A percentile compares a stretch with the other conserved stretches of the same genome.
These are phyloP conservation scores for Tilletia caries DNA, from an alignment of 1,284 basidiomycete species.

Conservation along the genomic window DNA sequence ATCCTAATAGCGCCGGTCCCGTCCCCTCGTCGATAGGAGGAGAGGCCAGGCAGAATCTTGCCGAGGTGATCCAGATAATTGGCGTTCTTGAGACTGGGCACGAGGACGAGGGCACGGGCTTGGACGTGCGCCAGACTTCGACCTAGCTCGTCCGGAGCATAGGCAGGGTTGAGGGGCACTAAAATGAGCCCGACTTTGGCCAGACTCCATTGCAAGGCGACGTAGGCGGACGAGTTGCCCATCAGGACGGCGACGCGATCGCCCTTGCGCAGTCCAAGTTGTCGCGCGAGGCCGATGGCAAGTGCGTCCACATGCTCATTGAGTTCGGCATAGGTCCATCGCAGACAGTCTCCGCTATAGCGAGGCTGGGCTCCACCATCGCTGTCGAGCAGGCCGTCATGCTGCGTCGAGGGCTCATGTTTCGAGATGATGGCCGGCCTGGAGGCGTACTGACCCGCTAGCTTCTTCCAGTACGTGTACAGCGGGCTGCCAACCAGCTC, in stretches of 20 bases:
- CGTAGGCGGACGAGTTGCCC: slow-evolving; percentile 68
- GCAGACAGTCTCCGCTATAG: slow-evolving; percentile 60
- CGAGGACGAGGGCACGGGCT: slow-evolving; percentile 69
- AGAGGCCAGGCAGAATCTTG: slow-evolving; percentile 64
- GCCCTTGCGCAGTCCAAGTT: slow-evolving; percentile 69
- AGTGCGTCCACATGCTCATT: slow-evolving; percentile 66
- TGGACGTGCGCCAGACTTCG: slow-evolving; percentile 64
- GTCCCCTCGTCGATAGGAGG: slow-evolving; percentile 59
- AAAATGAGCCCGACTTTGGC: slow-evolving; percentile 74
- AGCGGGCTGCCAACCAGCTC: slow-evolving; percentile 66
- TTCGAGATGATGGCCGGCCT: slow-evolving; percentile 67
- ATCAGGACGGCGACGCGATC: slow-evolving; percentile 76
- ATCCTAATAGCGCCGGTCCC: slow-evolving; percentile 50
- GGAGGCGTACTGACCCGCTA: slow-evolving; percentile 60
- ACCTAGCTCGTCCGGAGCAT: slow-evolving; percentile 69
- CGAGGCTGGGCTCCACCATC: not conserved
- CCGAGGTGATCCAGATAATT: slow-evolving; percentile 55
- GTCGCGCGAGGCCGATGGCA: slow-evolving; percentile 63
- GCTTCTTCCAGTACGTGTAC: slow-evolving; percentile 64
- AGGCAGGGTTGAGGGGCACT: slow-evolving; percentile 78
- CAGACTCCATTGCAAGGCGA: slow-evolving; percentile 76
- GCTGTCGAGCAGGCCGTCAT: slow-evolving; percentile 55
- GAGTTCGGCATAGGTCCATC: slow-evolving; percentile 73
- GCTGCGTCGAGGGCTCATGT: slow-evolving; percentile 62
- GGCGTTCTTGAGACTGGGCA: slow-evolving; percentile 59